These are phyloP conservation scores for Ophiosphaerella herpotricha DNA, from an alignment of 2,329 filamentous ascomycete species.

Conservation along the genomic window DNA sequence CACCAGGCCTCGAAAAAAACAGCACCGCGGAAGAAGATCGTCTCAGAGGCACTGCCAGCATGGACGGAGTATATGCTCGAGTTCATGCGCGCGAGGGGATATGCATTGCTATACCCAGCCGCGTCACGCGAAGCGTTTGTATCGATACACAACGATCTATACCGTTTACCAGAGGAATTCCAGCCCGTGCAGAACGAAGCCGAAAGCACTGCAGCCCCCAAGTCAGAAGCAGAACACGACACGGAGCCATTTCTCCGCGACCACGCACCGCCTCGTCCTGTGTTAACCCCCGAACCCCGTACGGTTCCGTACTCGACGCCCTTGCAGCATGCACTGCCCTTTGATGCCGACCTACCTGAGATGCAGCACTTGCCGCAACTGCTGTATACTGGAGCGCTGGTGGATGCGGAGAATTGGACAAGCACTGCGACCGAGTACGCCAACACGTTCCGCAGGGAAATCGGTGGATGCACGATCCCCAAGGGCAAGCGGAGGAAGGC, in stretches of 20 bases:
- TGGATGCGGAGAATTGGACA: conserved; percentile 49
- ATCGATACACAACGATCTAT: conserved; percentile 78
- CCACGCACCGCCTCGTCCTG: conserved; percentile 39
- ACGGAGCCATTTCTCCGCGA: conserved; percentile 46
- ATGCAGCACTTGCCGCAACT: conserved; percentile 62
- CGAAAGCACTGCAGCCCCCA: conserved; percentile 4
- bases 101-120: conserved; percentile 79
- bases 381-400: conserved; percentile 64
- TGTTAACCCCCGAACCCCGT: conserved; percentile 43
- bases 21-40: conserved; percentile 40
- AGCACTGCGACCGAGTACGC: conserved; percentile 59
- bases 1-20: conserved; percentile 26
- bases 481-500: conserved; percentile 39
- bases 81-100: conserved; percentile 75
- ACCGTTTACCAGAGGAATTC: conserved; percentile 71
- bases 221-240: conserved; percentile 4
- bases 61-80: conserved; percentile 81
- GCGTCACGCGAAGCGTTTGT: conserved; percentile 60
- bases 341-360: conserved; percentile 54
- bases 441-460: conserved; percentile 62
- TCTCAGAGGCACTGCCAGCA: conserved; percentile 71
- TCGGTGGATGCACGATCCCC: conserved; percentile 67
- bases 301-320: conserved; percentile 56
- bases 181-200: conserved; percentile 9
- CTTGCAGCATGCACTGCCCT: conserved; percentile 54